phyloP scores from a whole-genome alignment of 306 rosid species.

The Prinsepia uniflora region DNA sequence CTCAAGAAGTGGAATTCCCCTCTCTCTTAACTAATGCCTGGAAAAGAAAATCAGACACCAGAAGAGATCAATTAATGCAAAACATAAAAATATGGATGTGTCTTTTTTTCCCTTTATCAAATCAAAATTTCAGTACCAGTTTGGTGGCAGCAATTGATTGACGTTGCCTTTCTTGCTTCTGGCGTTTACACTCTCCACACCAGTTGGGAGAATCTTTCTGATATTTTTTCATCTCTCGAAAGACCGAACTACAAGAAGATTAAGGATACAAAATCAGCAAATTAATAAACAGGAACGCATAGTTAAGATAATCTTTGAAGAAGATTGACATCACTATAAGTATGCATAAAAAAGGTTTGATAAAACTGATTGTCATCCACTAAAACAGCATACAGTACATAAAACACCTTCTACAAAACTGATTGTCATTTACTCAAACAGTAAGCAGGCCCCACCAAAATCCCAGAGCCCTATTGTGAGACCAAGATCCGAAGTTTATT shows the following conservation, averaged over 20 bases:
- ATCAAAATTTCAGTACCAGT: constrained; percentile 46
- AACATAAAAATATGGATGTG: background rate
- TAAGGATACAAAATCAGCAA: background rate
- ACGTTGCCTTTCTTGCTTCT: constrained; percentile 63
- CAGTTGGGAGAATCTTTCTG: constrained; percentile 66
- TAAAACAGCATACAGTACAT: background rate
- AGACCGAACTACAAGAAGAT: constrained; percentile 58
- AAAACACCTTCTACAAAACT: background rate
- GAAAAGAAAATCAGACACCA: constrained; percentile 13
- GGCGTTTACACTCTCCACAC: constrained; percentile 87
- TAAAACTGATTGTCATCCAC: background rate
- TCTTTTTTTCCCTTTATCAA: background rate
- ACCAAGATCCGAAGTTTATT: background rate
- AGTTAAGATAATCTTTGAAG: constrained; percentile 1
- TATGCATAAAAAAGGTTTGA: background rate
- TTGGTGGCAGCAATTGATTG: constrained; percentile 53
- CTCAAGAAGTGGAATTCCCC: constrained; percentile 46
- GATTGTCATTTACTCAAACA: background rate
- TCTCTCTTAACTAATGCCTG: constrained; percentile 66
- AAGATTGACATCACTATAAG: background rate
- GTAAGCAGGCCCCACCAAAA: background rate
- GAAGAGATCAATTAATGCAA: constrained; percentile 6
- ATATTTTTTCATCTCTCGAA: constrained; percentile 75
- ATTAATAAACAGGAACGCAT: background rate
- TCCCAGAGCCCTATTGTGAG: background rate